Evolutionary conservation across 495 filamentous ascomycete species (phyloP), one percentile per base, ranked within the genome.

Genomic region (Oleoguttula mirabilis): DNA sequence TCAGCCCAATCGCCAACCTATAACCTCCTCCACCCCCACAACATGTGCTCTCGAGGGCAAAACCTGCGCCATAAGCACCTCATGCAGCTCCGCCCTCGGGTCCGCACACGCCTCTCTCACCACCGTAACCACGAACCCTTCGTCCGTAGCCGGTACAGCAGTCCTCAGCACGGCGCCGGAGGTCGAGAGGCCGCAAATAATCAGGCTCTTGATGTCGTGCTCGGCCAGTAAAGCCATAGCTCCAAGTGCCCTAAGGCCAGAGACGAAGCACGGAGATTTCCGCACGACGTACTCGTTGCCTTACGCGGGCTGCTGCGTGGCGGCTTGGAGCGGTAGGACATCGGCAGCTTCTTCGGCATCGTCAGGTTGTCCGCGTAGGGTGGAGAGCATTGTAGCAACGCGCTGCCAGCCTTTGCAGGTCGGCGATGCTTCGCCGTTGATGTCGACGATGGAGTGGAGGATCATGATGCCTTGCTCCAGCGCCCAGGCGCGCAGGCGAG

Each of bases 91-190:
- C 33, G 58, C 50, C 1, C 27, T 35, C 27, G 23, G 27, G 32
- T 64, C 56, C 4, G 55, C 53, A 47, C 55, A 64, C 2, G 24
- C 55, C 42, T 63, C 58, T 17, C 36, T 38, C 21, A 61, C 46
- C 25, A 56, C 55, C 1, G 46, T 50, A 12, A 56, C 53, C 5
- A 59, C 55, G 24, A 51, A 60, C 17, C 56, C 53, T 8, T 43
- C 57, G 41, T 55, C 55, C 21, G 39, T 32, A 16, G 48, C 55
- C 36, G 45, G 38, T 20, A 52, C 31, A 10, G 59, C 54, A 1
- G 59, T 60, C 30, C 59, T 55, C 51, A 59, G 16, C 2, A 60
- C 55, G 33, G 51, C 56, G 4, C 59, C 59, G 1, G 48, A 54
- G 14, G 57, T 60, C 36, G 48, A 55, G 40, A 60, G 36, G 3